Percentiles rank a stretch among this genome's conserved stretches.
phyloP scores from a whole-genome alignment of 805 yeast genomes.

The Lipomyces sp. region DNA sequence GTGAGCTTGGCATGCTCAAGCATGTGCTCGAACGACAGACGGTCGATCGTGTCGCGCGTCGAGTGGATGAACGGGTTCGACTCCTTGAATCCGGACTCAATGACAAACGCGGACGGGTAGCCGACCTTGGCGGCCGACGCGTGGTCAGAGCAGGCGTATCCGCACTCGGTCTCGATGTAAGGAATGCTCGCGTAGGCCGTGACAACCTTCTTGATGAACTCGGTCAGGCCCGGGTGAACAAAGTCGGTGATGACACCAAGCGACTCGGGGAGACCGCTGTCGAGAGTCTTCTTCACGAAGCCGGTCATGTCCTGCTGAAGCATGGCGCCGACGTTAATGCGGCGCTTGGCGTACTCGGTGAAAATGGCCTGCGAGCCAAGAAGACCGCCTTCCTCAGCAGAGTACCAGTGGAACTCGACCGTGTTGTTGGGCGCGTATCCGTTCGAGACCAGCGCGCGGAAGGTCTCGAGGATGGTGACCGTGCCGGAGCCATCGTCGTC shows the following conservation, averaged over 20 bases:
- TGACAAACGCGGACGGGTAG: slow-evolving; percentile 76
- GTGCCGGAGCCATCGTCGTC: slow-evolving; percentile 94
- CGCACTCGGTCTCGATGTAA: slow-evolving; percentile 73
- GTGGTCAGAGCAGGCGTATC: slow-evolving; percentile 93
- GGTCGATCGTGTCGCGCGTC: slow-evolving; percentile 73
- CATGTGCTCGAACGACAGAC: slow-evolving; percentile 74
- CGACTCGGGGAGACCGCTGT: slow-evolving; percentile 54
- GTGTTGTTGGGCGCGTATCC: slow-evolving; percentile 62
- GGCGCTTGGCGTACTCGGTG: slow-evolving; percentile 47
- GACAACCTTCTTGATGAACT: slow-evolving; percentile 60
- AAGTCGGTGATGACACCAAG: slow-evolving; percentile 80
- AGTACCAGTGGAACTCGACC: slow-evolving; percentile 87
- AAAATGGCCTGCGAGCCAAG: slow-evolving; percentile 82
- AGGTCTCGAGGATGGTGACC: slow-evolving; percentile 69
- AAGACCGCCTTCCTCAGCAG: slow-evolving; percentile 92
- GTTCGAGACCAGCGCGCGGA: slow-evolving; percentile 54
- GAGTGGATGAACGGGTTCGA: slow-evolving; percentile 73
- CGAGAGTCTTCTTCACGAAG: slow-evolving; percentile 52
- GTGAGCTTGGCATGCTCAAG: slow-evolving; percentile 76
- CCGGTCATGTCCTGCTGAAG: slow-evolving; percentile 96
- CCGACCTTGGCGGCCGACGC: slow-evolving; percentile 81
- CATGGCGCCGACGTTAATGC: slow-evolving; percentile 67
- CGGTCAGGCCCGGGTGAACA: slow-evolving; percentile 53
- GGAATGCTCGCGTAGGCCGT: slow-evolving; percentile 63
- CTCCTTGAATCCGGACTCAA: slow-evolving; percentile 67